These are phyloP conservation scores for Fusarium tanahbumbuense DNA, from an alignment of 2,329 filamentous ascomycete genomes.

Conservation along the genomic window DNA sequence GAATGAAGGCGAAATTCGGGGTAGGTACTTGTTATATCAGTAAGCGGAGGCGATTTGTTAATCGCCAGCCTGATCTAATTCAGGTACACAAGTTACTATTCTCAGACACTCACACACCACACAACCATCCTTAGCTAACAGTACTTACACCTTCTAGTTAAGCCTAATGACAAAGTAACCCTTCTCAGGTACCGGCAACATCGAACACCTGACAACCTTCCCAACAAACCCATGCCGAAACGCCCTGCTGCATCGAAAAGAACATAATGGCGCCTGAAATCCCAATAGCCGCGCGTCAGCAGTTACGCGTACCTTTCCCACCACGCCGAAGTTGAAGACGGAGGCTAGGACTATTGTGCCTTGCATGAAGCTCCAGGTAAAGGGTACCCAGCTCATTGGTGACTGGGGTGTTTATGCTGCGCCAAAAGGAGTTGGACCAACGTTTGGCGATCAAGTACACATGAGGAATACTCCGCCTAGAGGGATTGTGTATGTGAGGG, in stretches of 20 bases:
- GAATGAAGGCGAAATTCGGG: neutral
- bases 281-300: conserved; percentile 44
- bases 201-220: conserved; percentile 31
- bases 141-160: conserved; percentile 28
- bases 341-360: conserved; percentile 37
- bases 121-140: neutral
- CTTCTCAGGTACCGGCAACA: conserved; percentile 34
- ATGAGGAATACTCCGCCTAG: conserved; percentile 38
- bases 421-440: conserved; percentile 38
- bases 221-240: conserved; percentile 24
- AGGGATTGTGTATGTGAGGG: conserved; percentile 37
- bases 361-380: conserved; percentile 46
- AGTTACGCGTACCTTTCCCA: conserved; percentile 49
- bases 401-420: conserved; percentile 42
- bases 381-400: conserved; percentile 44
- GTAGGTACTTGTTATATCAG: neutral
- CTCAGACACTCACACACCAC: neutral
- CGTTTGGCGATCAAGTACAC: conserved; percentile 33
- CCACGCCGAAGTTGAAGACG: conserved; percentile 45
- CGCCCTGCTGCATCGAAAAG: conserved; percentile 39
- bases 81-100: conserved; percentile 10
- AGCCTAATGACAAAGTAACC: conserved; percentile 37
- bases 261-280: conserved; percentile 45
- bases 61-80: neutral
- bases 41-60: neutral